Evolutionary conservation across 2,329 filamentous ascomycete species (phyloP), one percentile per base, ranked within the genome.

Genomic region (Alternaria panax): DNA sequence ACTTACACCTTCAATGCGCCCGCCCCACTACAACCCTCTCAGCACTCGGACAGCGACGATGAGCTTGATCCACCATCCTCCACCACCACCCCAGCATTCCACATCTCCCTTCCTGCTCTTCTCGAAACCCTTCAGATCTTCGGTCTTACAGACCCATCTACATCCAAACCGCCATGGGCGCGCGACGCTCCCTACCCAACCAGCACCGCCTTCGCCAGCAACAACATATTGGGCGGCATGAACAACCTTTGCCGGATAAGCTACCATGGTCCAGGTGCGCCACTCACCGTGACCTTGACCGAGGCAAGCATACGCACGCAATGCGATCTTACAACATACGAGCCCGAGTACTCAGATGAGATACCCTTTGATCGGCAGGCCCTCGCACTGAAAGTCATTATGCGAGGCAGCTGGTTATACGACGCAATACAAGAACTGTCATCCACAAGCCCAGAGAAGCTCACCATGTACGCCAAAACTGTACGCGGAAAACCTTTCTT

Each of bases 121-220:
- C 87, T 99, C 53, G 95, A 98, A 80, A 96, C 94, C 0, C 85
- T 99, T 7, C 94, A 97, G 73, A 98, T 99, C 50, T 96, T 99
- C 72, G 92, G 92, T 50, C 87, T 93, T 48, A 81, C 80, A 22
- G 81, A 82, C 59, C 79, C 81, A 11, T 70, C 66, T 55, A 78
- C 67, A 62, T 71, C 57, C 57, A 78, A 65, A 66, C 75, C 69
- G 57, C 72, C 60, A 68, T 80, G 72, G 79, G 78, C 67, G 51
- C 79, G 62, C 75, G 79, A 73, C 66, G 80, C 64, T 67, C 79
- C 74, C 58, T 80, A 68, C 69, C 79, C 74, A 84, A 88, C 77
- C 82, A 88, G 55, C 80, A 90, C 91, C 68, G 92, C 92, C 51
- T 97, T 97, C 14, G 51, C 58, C 79, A 92, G 88, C 66, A 90